Base-by-base conservation (phyloP, 2,329 filamentous ascomycete species). In the Drechmeria coniospora region DNA sequence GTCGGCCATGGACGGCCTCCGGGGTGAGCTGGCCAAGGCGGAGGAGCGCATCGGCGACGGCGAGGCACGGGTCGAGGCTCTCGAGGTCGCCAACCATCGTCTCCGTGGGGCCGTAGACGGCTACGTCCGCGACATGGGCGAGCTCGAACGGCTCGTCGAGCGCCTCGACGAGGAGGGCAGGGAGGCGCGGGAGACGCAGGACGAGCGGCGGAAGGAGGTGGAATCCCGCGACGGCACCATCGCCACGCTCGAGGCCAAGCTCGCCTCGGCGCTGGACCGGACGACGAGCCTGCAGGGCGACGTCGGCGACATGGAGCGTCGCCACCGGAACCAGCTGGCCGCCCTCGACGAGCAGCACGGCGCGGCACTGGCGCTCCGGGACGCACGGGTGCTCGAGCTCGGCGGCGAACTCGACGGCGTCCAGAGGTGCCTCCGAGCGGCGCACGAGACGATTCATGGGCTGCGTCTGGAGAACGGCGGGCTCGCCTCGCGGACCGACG, bases 121-220 rank as follows among this genome's bases (percentile, higher is more conserved):
- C 2, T 74, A 74, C 39, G 45, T 59, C 7, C 54, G 60, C 4
- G 70, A 74, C 33, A 55, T 74, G 0, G 40, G 46, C 0, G 63
- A 68, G 41, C 54, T 75, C 0, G 68, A 74, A 44, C 40, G 32
- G 1, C 51, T 71, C 1, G 62, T 71, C 13, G 49, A 57, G 33
- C 43, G 49, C 4, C 46, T 72, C 31, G 68, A 74, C 35, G 28
- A 33, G 1, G 46, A 54, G 2, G 44, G 49, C 4, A 42, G 45
- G 1, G 44, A 48, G 2, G 44, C 46, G 0, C 36, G 45, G 3
- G 44, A 49, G 2, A 41, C 42, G 7, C 45, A 54, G 10, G 40
- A 44, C 14, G 45, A 51, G 1, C n/a, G n/a, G n/a, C n/a, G n/a
- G n/a, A n/a, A n/a, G n/a, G 44, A 48, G 3, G 37, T 60, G 1